Base-by-base conservation (phyloP, 2,329 filamentous ascomycete genomes). In the Elsinoe ampelina region DNA sequence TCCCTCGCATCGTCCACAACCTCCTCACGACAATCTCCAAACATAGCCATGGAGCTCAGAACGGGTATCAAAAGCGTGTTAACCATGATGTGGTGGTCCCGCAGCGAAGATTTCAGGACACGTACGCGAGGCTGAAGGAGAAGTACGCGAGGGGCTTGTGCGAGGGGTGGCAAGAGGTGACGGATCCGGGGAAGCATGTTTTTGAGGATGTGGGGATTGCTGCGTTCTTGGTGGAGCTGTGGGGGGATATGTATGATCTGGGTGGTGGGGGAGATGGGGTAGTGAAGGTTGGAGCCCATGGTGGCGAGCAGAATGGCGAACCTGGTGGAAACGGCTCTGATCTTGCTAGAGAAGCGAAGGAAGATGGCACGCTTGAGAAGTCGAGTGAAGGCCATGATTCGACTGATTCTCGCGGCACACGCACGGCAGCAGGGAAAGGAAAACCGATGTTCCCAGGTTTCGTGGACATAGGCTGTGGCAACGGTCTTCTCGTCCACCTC, bases 401-500 rank as follows among this genome's bases (percentile, higher is more conserved):
- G 26, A 30, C 26, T 30, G 7, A 5, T 8, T 5, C 26, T 30
- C 26, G 26, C 8, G 26, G 4, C 26, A 8, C 26, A 30, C 7
- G 26, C 26, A 30, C 26, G 7, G 7, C 7, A 30, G 26, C 58
- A 5, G 58, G 54, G 7, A 65, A 68, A 43, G 41, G 20, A 11
- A 45, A 22, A 22, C 42, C 60, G 0, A 59, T 62, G 0, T 96
- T 95, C 64, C 88, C 89, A 0, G 91, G 92, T 0, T 98, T 97
- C 65, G 87, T 96, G 17, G 93, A 98, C 66, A 89, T 98, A 45
- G 93, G 92, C 4, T 97, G 93, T 67, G 93, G 93, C 1, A 98
- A 97, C 66, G 93, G 93, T 1, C 76, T 98, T 2, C 79, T 98
- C 1, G 88, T 95, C 6, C 82, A 95, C 66, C 81, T 98, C 36